Base-by-base conservation (phyloP, 139 green algal genomes). In the Pleodorina starrii region DNA sequence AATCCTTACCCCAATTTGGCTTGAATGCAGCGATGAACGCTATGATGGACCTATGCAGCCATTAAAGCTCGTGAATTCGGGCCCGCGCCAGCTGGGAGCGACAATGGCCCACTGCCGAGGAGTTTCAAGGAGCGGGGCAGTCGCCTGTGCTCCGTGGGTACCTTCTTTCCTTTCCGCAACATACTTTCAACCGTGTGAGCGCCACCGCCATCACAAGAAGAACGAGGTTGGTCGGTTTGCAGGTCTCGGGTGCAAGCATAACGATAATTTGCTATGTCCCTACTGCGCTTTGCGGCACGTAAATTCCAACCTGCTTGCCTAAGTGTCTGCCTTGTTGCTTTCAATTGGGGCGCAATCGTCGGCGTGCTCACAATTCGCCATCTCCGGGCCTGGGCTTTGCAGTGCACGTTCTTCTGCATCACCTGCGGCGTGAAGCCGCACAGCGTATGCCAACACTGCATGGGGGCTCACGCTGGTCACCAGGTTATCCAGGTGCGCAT, bases 381-480 rank as follows among this genome's bases (percentile, higher is more conserved):
- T n/a, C n/a, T n/a, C n/a, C n/a, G n/a, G n/a, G n/a, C n/a, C 40
- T 2, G 27, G 48, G 25, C 3, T 21, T 16, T 29, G 75, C 91
- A 94, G 86, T 91, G 84, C 74, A 95, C 93, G 0, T 92, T 90
- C 83, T 95, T 93, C 84, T 95, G 93, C 73, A 69, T 74, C 25
- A 89, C 88, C 57, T 95, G 91, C 77, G 38, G 68, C 27, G 46
- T 44, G 7, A 73, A 42, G 19, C 74, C 81, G 40, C 51, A 54
- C 23, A 59, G 69, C 32, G 75, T 94, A 6, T 95, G 93, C 89
- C 68, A 82, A 43, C 93, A 95, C 86, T 95, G 93, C 76, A 66
- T 94, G 60, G 36, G 68, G n/a, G 72, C 88, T 60, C 93, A 94
- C 66, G 43, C 60, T 10, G 90, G 84, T 2, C 93, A 95, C 66